Base-by-base conservation (phyloP, 441 rosid species). In the Kokia cookei region DNA sequence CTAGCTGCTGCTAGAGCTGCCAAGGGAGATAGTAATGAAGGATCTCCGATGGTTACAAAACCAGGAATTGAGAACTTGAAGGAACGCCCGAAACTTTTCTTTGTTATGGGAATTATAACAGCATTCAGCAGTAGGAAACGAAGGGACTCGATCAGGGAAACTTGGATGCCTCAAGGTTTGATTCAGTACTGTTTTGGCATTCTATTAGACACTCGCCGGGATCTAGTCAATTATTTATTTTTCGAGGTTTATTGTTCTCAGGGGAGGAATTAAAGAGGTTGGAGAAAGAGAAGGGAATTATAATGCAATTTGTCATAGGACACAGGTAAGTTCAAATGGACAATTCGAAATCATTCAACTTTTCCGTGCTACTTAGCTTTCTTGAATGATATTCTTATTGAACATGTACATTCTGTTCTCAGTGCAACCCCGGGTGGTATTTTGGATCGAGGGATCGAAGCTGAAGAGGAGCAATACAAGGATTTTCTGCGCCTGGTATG, bases 81-180 rank as follows among this genome's bases (percentile, higher is more conserved):
- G 79, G 79, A 80, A 54, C 88, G 89, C 57, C 88, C 82, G 73
- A 82, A 87, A 82, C 88, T 91, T 77, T 93, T 93, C 85, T 90
- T 90, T 86, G 97, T 91, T 37, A 90, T 93, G 95, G 99, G 98
- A 76, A 90, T 93, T 80, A 90, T 90, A 40, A 95, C 98, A 57
- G 97, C 97, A 74, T 93, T 95, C 80, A 90, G 98, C 84, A 91
- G 98, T 82, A 88, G 98, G 84, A 95, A 91, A 75, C 86, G 97
- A 75, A 84, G 99, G 76, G 97, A 95, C 77, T 95, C 98, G 2
- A 89, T 93, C 65, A 86, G 99, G 83, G 89, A 86, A 73, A 90
- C 95, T 17, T 95, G 97, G 99, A 81, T 95, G 87, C 96, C 94
- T 35, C 84, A 84, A 88, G 96, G 99, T 95, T 74, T 74, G 58